These are phyloP conservation scores for Cinchona pubescens DNA, from an alignment of 257 asterid genomes.

Conservation along the genomic window DNA sequence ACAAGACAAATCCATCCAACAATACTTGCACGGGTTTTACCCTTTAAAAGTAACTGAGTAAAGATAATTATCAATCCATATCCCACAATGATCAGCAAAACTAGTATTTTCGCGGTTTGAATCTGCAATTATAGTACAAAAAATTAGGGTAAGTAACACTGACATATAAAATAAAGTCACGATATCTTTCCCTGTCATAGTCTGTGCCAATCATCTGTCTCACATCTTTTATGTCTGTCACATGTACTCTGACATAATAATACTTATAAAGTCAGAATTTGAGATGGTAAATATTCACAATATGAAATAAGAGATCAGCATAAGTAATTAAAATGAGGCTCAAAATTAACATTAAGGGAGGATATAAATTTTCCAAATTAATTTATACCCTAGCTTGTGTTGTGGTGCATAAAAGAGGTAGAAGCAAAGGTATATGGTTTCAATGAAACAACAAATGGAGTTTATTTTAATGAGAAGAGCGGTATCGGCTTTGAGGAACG, in stretches of 20 bases:
- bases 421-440: slow-evolving; percentile 48
- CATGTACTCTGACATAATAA: no score
- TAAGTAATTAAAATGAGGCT: no score
- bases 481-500: slow-evolving; percentile 52
- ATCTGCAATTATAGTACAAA: slow-evolving; percentile 28
- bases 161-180: no score
- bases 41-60: slow-evolving; percentile 38
- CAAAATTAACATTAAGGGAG: not conserved
- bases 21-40: slow-evolving; percentile 27
- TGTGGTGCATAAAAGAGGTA: slow-evolving; percentile 48
- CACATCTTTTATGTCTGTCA: no score
- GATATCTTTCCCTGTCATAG: no score
- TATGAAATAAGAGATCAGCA: no score
- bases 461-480: slow-evolving; percentile 68
- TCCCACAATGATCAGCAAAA: slow-evolving; percentile 37
- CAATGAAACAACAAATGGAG: slow-evolving; percentile 53
- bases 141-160: no score
- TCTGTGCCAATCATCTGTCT: no score
- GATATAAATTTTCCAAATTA: no score
- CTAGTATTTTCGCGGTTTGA: slow-evolving; percentile 41
- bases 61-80: slow-evolving; percentile 39
- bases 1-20: slow-evolving; percentile 71
- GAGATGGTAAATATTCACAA: no score
- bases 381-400: no score
- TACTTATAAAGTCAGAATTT: no score